Percentiles rank a stretch among this genome's conserved stretches.
These are phyloP conservation scores for Lepidium aucheri DNA, from an alignment of 345 rosid species.

Conservation along the genomic window DNA sequence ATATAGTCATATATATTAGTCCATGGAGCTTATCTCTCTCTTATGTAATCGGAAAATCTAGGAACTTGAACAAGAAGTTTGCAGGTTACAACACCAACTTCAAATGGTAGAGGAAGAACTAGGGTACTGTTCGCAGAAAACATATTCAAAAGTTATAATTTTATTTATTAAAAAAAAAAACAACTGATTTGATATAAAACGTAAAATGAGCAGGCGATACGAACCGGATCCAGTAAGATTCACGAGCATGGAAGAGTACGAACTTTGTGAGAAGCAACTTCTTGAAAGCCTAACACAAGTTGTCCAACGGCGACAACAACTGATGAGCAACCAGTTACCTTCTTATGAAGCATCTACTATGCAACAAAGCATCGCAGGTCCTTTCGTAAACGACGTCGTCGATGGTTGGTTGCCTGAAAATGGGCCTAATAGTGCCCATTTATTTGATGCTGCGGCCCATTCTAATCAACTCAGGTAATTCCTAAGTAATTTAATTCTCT, in stretches of 20 bases:
- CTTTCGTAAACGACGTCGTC: constrained; percentile 49
- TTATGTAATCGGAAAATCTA: neutral
- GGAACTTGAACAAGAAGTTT: constrained; percentile 65
- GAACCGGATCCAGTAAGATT: constrained; percentile 55
- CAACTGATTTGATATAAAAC: too few species aligned
- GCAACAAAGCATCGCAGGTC: constrained; percentile 26
- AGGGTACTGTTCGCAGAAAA: constrained; percentile 28
- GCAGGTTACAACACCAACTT: constrained; percentile 57
- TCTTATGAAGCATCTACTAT: constrained; percentile 50
- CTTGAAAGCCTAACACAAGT: constrained; percentile 45
- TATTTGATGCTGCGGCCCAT: constrained; percentile 43
- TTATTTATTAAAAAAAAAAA: too few species aligned
- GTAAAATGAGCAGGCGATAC: constrained; percentile 36
- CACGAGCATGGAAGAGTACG: constrained; percentile 46
- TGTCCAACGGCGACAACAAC: constrained; percentile 47
- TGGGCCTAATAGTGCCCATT: constrained; percentile 31
- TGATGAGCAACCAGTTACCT: constrained; percentile 36
- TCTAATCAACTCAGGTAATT: constrained; percentile 30
- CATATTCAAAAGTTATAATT: neutral
- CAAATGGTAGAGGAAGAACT: constrained; percentile 63
- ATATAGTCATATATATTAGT: neutral
- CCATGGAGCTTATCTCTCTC: neutral
- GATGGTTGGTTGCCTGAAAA: constrained; percentile 50
- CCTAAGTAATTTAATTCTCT: too few species aligned
- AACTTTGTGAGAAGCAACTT: constrained; percentile 59